Percentiles rank a stretch among this genome's conserved stretches.
These are phyloP conservation scores for Besnoitia besnoiti DNA, from an alignment of 169 alveolate genomes.

Conservation along the genomic window DNA sequence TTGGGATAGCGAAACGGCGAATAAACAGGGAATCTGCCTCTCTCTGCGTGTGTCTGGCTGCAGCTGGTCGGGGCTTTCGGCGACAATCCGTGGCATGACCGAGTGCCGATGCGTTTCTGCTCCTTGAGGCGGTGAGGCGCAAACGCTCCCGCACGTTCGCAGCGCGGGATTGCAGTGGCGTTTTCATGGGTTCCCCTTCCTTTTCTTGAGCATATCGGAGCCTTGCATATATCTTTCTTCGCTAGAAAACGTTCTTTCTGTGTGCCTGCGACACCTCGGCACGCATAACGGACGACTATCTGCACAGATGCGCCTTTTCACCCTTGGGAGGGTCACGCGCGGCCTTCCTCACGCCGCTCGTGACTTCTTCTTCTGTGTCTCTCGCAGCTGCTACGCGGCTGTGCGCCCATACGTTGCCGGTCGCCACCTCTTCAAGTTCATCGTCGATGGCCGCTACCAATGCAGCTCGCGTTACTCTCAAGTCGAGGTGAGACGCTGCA, in stretches of 20 bases:
- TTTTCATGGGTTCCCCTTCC: background rate
- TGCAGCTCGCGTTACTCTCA: conserved; percentile 1
- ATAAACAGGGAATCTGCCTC: too few species aligned
- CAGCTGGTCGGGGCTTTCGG: background rate
- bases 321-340: too few species aligned
- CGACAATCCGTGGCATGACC: background rate
- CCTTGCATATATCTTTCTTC: too few species aligned
- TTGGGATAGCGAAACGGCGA: too few species aligned
- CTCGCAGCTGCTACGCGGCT: conserved; percentile 7
- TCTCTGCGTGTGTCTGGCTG: background rate
- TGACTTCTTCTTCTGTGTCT: background rate
- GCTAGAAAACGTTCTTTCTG: too few species aligned
- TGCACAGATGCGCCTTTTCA: too few species aligned
- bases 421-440: background rate
- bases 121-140: background rate
- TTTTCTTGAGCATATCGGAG: too few species aligned
- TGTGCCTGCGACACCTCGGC: too few species aligned
- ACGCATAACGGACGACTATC: too few species aligned
- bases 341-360: background rate
- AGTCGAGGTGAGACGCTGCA: background rate
- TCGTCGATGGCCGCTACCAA: background rate
- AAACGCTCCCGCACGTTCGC: background rate
- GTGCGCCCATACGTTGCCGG: background rate
- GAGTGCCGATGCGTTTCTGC: background rate
- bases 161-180: too few species aligned